phyloP scores from a whole-genome alignment of 2,329 filamentous ascomycete genomes.

The Neofusicoccum ribis region DNA sequence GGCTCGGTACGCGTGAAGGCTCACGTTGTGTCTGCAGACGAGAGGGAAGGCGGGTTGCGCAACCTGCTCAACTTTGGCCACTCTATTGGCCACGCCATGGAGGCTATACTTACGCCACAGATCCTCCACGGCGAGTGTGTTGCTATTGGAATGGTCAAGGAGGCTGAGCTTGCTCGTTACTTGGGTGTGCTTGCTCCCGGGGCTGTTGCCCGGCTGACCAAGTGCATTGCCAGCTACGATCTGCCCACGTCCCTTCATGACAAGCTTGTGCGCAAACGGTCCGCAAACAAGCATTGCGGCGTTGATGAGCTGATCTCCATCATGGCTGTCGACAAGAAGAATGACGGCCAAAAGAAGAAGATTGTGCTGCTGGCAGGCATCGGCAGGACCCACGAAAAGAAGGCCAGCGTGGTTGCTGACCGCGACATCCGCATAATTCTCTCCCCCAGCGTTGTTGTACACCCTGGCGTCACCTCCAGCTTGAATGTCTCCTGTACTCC shows the following conservation, averaged over 20 bases:
- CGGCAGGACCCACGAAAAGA: conserved; percentile 81
- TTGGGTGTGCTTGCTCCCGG: conserved; percentile 81
- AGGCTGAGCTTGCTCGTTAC: conserved; percentile 88
- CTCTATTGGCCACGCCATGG: conserved; percentile 94
- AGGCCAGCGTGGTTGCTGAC: conserved; percentile 87
- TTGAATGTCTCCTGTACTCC: conserved; percentile 77
- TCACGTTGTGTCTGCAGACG: conserved; percentile 88
- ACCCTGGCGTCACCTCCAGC: conserved; percentile 66
- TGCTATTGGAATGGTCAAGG: conserved; percentile 97
- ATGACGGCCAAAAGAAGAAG: conserved; percentile 92
- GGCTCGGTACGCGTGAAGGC: conserved; percentile 94
- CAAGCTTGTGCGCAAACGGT: conserved; percentile 76
- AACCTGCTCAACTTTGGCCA: conserved; percentile 98
- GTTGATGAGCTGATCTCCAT: conserved; percentile 84
- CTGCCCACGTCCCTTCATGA: conserved; percentile 84
- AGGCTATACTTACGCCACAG: conserved; percentile 93
- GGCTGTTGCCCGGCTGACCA: conserved; percentile 84
- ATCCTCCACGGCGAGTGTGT: conserved; percentile 95
- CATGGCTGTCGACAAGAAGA: conserved; percentile 99
- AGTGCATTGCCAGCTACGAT: conserved; percentile 93
- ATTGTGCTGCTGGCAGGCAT: conserved; percentile 90
- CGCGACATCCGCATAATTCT: conserved; percentile 79
- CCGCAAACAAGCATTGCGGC: conserved; percentile 82
- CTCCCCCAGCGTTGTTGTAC: conserved; percentile 73
- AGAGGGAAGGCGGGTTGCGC: conserved; percentile 88